Evolutionary conservation across 306 rosid species (phyloP).

Genomic region (Begonia loranthoides): DNA sequence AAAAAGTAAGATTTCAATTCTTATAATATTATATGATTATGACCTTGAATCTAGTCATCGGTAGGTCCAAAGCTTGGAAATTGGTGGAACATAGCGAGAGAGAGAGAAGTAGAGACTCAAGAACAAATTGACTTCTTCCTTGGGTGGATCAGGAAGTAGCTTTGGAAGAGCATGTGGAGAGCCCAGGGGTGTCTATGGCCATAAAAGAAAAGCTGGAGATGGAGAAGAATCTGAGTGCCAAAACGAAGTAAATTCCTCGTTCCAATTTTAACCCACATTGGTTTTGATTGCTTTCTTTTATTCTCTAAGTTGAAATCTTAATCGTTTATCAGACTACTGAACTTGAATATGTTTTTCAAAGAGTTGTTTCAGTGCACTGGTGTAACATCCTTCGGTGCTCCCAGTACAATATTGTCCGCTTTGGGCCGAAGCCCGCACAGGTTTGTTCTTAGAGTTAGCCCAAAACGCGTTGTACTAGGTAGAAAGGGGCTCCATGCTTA

Average conservation of each 20-base stretch:
- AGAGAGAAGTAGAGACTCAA: conserved; percentile 30
- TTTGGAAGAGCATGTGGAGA: conserved; percentile 35
- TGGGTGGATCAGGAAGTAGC: conserved; percentile 69
- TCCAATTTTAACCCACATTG: background rate
- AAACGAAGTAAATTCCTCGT: conserved; percentile 40
- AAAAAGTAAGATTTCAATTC: too few species aligned
- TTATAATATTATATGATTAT: too few species aligned
- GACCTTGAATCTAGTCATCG: conserved; percentile 19
- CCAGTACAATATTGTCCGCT: too few species aligned
- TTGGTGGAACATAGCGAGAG: conserved; percentile 15
- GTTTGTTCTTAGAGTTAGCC: too few species aligned
- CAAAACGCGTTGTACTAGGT: too few species aligned
- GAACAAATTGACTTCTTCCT: conserved; percentile 60
- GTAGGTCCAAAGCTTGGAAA: conserved; percentile 26
- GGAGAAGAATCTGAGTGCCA: conserved; percentile 64
- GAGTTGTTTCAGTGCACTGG: too few species aligned
- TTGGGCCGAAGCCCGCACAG: too few species aligned
- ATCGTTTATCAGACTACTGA: conserved; percentile 35
- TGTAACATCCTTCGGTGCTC: too few species aligned
- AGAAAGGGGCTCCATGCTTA: too few species aligned
- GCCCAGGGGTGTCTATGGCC: too few species aligned
- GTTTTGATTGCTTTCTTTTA: background rate
- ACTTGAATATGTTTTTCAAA: too few species aligned
- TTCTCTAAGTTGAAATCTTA: background rate
- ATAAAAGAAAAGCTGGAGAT: too few species aligned